Conservation (phyloP, 345 rosid genomes). For the Trapa bicornis region DNA sequence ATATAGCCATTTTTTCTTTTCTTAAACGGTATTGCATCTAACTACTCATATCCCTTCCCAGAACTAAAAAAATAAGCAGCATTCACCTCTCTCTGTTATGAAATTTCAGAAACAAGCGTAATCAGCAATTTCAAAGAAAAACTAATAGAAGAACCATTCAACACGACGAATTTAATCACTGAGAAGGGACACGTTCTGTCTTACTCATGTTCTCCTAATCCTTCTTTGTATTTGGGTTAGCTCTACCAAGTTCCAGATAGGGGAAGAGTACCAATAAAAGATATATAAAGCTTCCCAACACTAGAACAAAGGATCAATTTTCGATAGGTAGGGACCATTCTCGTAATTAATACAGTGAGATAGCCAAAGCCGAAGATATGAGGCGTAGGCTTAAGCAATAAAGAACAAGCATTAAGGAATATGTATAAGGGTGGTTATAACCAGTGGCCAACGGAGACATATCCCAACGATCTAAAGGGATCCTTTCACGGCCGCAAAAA, state of each 20-base stretch:
- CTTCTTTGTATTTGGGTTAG: background rate
- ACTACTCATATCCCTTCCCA: background rate
- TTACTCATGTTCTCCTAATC: background rate
- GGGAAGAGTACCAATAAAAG: background rate
- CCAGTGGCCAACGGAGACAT: no score
- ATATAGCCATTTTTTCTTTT: background rate
- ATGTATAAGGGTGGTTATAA: no score
- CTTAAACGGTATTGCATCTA: background rate
- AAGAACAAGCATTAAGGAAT: background rate
- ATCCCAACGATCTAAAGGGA: no score
- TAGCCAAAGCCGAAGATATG: background rate
- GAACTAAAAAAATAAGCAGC: background rate
- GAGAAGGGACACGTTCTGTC: background rate
- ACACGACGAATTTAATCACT: background rate
- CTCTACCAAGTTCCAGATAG: background rate
- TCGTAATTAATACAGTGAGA: background rate
- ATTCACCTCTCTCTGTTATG: background rate
- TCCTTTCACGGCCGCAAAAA: no score
- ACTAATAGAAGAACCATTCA: background rate
- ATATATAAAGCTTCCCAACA: background rate
- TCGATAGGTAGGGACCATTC: background rate
- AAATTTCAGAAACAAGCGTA: background rate
- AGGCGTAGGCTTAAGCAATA: background rate
- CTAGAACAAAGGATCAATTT: background rate
- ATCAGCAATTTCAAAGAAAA: background rate